Evolutionary conservation across 768 basidiomycete genomes (phyloP).

Genomic region (Lentinus brumalis): DNA sequence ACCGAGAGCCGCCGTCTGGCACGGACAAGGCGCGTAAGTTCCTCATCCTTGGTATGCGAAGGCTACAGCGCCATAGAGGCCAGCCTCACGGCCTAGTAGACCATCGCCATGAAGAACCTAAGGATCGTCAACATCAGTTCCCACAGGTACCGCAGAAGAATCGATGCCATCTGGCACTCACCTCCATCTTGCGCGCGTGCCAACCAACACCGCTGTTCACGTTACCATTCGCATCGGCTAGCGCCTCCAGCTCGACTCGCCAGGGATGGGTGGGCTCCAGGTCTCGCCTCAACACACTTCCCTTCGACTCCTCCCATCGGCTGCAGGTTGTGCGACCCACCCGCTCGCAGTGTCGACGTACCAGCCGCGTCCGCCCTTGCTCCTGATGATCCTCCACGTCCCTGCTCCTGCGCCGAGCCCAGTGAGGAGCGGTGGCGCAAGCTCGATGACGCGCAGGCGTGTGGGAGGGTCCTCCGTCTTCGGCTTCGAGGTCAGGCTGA

Average conservation of each 20-base stretch:
- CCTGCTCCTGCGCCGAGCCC: conserved; percentile 78
- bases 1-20: background rate
- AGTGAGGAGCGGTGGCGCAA: conserved; percentile 69
- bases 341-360: conserved; percentile 88
- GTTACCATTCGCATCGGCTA: conserved; percentile 83
- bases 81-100: conserved; percentile 90
- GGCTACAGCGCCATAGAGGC: conserved; percentile 90
- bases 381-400: conserved; percentile 86
- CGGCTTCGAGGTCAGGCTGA: conserved; percentile 46
- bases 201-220: conserved; percentile 93
- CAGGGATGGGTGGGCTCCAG: conserved; percentile 64
- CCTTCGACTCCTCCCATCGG: conserved; percentile 27
- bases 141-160: background rate
- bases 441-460: conserved; percentile 83
- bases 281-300: conserved; percentile 58
- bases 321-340: conserved; percentile 57
- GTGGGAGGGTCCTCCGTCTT: conserved; percentile 55
- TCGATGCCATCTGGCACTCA: conserved; percentile 39
- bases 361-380: conserved; percentile 94
- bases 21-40: background rate
- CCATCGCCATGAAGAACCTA: conserved; percentile 87
- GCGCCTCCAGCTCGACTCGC: conserved; percentile 66
- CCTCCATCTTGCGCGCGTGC: conserved; percentile 98
- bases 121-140: conserved; percentile 5
- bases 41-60: conserved; percentile 91